phyloP scores from a whole-genome alignment of 2,329 filamentous ascomycete species.

The Colletotrichum sp. region DNA sequence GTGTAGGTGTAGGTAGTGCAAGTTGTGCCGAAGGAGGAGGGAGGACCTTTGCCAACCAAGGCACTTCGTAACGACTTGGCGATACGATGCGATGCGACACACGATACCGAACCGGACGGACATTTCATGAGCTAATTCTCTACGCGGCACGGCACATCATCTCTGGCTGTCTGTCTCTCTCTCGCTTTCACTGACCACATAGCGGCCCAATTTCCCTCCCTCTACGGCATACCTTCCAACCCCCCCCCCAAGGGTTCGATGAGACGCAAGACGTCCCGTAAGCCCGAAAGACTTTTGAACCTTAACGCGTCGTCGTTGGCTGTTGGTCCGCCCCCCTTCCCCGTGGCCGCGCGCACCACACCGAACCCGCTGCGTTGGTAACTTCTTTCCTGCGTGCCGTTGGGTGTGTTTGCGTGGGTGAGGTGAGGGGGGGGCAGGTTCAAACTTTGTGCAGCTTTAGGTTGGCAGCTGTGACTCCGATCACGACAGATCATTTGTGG shows the following conservation, averaged over 20 bases:
- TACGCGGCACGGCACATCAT: neutral
- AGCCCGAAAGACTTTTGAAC: neutral
- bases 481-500: neutral
- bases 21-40: neutral
- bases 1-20: neutral
- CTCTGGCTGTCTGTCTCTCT: no score
- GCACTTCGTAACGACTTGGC: neutral
- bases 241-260: neutral
- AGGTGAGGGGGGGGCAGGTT: neutral
- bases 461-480: conserved; percentile 16
- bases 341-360: neutral
- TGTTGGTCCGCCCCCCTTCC: neutral
- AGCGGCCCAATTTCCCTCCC: neutral
- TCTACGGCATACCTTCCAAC: neutral
- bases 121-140: neutral
- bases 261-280: neutral
- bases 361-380: neutral
- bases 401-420: neutral
- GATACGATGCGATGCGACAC: neutral
- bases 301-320: neutral
- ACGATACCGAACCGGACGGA: neutral
- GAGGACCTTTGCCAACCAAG: neutral
- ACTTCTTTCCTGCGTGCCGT: neutral
- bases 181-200: neutral
- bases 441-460: neutral